Evolutionary conservation across 306 rosid genomes (phyloP).

Genomic region (Vachellia pachyceras): DNA sequence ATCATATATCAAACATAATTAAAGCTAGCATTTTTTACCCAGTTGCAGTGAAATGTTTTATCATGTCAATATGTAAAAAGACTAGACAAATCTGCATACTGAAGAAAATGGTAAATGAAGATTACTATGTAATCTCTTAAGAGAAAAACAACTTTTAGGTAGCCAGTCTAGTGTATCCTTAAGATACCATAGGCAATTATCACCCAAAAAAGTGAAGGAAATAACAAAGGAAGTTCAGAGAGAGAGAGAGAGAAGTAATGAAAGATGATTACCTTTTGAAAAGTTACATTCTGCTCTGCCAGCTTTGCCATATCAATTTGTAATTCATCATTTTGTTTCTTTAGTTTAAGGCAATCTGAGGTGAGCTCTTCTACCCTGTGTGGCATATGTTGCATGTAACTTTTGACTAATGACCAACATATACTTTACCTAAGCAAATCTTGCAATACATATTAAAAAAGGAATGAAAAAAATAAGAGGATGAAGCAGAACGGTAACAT

Average conservation of each 20-base stretch:
- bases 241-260: not conserved
- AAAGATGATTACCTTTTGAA: slow-evolving; percentile 61
- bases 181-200: slow-evolving; percentile 20
- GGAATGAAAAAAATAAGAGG: not conserved
- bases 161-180: slow-evolving; percentile 15
- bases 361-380: slow-evolving; percentile 84
- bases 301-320: slow-evolving; percentile 61
- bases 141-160: slow-evolving; percentile 23
- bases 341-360: slow-evolving; percentile 56
- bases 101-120: not conserved
- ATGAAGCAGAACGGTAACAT: not conserved
- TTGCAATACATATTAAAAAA: not conserved
- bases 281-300: slow-evolving; percentile 63
- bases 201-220: not conserved
- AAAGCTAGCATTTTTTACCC: not conserved
- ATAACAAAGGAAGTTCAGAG: slow-evolving; percentile 1
- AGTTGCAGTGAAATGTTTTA: slow-evolving; percentile 1
- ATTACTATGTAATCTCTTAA: slow-evolving; percentile 13
- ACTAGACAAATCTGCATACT: slow-evolving; percentile 9
- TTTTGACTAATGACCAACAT: not conserved
- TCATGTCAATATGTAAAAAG: not conserved
- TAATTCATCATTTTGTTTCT: slow-evolving; percentile 61
- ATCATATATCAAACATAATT: not conserved
- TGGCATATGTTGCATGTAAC: slow-evolving; percentile 42
- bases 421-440: slow-evolving; percentile 24